Base-by-base conservation (phyloP, 208 protist genomes). In the Wallacemonas sp. region DNA sequence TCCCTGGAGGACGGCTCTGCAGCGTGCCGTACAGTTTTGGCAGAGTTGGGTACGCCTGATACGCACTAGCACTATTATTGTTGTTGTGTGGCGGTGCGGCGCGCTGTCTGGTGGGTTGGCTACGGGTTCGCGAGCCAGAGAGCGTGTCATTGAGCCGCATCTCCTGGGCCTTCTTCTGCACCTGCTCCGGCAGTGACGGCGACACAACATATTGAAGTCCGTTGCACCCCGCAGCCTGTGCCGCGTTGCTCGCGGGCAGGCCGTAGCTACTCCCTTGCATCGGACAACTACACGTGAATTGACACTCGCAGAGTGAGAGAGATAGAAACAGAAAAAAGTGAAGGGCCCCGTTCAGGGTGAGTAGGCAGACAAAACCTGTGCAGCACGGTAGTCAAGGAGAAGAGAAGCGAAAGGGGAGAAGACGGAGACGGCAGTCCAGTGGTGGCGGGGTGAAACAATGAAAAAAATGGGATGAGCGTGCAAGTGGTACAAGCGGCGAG, bases 21-120 rank as follows among this genome's bases (percentile, higher is more conserved):
- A 74, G 69, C 0, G 58, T 48, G 38, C 75, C 66, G 43, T 82
- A 73, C 3, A 82, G 52, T 24, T 78, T 57, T 2, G 75, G 49
- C 32, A 68, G 36, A 16, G 63, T 47, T 2, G 63, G 33, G 17
- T 48, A 57, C 8, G 44, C 48, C 19, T 63, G 57, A 24, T 63
- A 63, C 24, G 19, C 57, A 17, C 14, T 36, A 5, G 11, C 38
- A 33, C 43, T 26, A 52, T n/a, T 43, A 3, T 14, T 56, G 5
- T 32, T 24, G 5, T 16, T 19, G 21, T 6, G 24, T 9, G 30
- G 16, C 17, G 52, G 26, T 30, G 47, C 9, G 6, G n/a, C 24
- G 47, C 47, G 47, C 23, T 16, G 26, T 23, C 30, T 55, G n/a
- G 23, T 55, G 21, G 47, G 24, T 11, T 17, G 9, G 47, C 24